A percentile compares a stretch with the other conserved stretches of the same genome.
Conservation (phyloP, 495 filamentous ascomycete species). For the Pyronema domesticum region DNA sequence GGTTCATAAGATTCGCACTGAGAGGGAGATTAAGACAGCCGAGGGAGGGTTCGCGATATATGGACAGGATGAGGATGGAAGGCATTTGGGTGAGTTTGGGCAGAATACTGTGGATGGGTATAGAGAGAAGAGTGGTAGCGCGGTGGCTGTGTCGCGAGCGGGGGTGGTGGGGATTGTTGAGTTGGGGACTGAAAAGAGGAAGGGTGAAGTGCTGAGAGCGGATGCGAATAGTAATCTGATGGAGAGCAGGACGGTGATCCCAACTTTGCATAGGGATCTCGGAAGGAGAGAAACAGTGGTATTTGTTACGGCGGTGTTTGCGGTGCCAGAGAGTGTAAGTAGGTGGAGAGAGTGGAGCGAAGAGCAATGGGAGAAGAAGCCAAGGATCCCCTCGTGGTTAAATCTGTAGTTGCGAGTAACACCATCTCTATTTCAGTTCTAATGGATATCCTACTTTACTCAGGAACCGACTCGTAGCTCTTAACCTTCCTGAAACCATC, state of each 20-base stretch:
- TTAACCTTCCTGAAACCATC: conserved; percentile 2
- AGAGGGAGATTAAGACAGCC: conserved; percentile 43
- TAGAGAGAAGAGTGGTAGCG: conserved; percentile 31
- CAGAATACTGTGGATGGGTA: conserved; percentile 36
- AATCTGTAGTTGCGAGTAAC: too few species aligned
- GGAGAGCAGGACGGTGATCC: conserved; percentile 49
- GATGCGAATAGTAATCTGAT: conserved; percentile 66
- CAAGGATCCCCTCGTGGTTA: background rate
- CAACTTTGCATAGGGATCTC: conserved; percentile 34
- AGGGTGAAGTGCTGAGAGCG: conserved; percentile 45
- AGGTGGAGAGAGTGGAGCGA: conserved; percentile 12
- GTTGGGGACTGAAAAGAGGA: conserved; percentile 28
- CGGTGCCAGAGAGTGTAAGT: conserved; percentile 24
- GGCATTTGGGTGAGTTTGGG: conserved; percentile 36
- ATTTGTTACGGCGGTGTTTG: conserved; percentile 37
- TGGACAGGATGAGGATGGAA: conserved; percentile 42
- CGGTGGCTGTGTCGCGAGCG: conserved; percentile 44
- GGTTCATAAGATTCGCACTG: conserved; percentile 40
- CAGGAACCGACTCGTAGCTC: background rate
- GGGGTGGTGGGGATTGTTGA: conserved; percentile 56
- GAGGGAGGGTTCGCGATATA: conserved; percentile 57
- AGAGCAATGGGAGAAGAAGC: conserved; percentile 19
- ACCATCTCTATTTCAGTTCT: too few species aligned
- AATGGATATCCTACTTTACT: too few species aligned
- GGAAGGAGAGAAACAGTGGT: conserved; percentile 25